Evolutionary conservation across 78 protist genomes (phyloP).

Genomic region (Dictyostelium firmibasis): DNA sequence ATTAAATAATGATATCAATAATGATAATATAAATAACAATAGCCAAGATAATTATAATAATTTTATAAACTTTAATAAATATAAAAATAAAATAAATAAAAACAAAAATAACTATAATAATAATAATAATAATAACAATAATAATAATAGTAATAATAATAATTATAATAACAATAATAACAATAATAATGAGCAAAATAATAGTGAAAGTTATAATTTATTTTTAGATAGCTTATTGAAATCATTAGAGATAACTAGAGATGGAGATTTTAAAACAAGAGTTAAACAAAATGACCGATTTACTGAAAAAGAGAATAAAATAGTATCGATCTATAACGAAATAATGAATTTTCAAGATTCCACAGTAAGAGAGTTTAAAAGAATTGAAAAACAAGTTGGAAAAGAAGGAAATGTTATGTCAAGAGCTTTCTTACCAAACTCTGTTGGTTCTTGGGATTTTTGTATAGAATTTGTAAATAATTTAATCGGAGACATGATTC

Average conservation of each 20-base stretch:
- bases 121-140: not conserved
- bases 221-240: not conserved
- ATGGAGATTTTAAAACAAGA: constrained; percentile 59
- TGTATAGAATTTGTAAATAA: constrained; percentile 57
- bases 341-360: constrained; percentile 16
- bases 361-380: constrained; percentile 32
- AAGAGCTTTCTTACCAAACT: constrained; percentile 19
- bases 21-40: not conserved
- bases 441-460: constrained; percentile 58
- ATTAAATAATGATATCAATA: not conserved
- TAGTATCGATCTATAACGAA: constrained; percentile 25
- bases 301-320: constrained; percentile 23
- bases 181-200: not conserved
- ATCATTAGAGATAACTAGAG: not conserved
- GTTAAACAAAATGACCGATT: not conserved
- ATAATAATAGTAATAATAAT: constrained; percentile 2
- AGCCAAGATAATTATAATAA: not conserved
- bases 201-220: not conserved
- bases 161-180: not conserved
- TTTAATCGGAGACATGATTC: constrained; percentile 71
- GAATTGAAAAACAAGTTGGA: constrained; percentile 62
- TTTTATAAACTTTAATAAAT: not conserved
- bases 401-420: constrained; percentile 60
- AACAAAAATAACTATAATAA: not conserved
- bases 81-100: not conserved